Conservation (phyloP, 257 asterid species). For the Primulina huaijiensis region DNA sequence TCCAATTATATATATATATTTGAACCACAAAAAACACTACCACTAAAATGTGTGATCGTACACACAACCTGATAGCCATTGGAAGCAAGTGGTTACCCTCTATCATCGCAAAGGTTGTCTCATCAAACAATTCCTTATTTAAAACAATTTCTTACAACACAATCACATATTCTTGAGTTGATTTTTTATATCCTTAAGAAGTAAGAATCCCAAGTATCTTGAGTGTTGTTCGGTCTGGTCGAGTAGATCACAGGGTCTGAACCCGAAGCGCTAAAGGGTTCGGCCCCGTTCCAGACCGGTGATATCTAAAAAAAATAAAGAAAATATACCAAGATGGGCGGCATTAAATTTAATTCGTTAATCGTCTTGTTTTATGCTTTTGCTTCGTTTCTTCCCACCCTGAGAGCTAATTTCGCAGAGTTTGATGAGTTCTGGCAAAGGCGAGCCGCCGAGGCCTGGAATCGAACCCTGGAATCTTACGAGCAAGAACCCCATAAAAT, state of each 20-base stretch:
- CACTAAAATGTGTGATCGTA: neutral
- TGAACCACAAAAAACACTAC: neutral
- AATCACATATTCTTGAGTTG: neutral
- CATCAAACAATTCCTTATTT: conserved; percentile 16
- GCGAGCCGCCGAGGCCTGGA: conserved; percentile 45
- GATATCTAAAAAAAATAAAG: neutral
- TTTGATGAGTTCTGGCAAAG: conserved; percentile 46
- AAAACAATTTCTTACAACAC: conserved; percentile 9
- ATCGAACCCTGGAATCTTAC: conserved; percentile 37
- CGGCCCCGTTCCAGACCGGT: conserved; percentile 33
- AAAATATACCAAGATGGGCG: conserved; percentile 23
- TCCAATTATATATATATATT: too few relatives aligned
- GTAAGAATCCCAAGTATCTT: neutral
- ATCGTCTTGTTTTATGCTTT: conserved; percentile 27
- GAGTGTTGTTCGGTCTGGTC: conserved; percentile 3
- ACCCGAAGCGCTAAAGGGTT: conserved; percentile 21
- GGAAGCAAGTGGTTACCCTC: conserved; percentile 33
- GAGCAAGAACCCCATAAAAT: conserved; percentile 41
- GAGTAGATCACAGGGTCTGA: conserved; percentile 26
- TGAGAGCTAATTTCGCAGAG: conserved; percentile 29
- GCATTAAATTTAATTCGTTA: conserved; percentile 11
- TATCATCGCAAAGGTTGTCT: conserved; percentile 10
- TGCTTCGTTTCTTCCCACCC: conserved; percentile 26
- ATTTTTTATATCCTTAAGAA: neutral
- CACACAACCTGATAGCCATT: neutral